A percentile compares a stretch with the other conserved stretches of the same genome.
These are phyloP conservation scores for Yarrowia hollandica DNA, from an alignment of 805 yeast species.

Conservation along the genomic window DNA sequence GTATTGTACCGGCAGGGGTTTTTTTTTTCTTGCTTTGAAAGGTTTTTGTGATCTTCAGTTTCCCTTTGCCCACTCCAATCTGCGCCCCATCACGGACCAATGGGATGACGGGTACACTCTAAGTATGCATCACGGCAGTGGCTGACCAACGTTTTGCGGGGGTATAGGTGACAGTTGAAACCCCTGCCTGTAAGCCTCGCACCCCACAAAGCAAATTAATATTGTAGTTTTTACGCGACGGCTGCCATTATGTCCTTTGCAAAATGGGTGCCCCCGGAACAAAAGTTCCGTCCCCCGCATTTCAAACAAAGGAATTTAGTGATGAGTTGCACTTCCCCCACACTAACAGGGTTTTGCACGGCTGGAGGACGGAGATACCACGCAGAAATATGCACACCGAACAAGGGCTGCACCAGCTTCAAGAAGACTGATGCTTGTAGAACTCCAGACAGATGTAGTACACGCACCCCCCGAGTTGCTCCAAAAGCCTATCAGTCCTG, in stretches of 20 bases:
- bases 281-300: conserved; percentile 22
- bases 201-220: no score
- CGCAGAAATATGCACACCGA: background rate
- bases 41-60: no score
- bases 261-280: background rate
- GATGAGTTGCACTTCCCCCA: conserved; percentile 6
- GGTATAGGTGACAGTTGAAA: no score
- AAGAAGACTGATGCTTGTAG: background rate
- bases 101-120: no score
- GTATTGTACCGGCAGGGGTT: no score
- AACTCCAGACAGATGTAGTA: background rate
- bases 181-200: no score
- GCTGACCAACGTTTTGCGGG: no score
- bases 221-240: conserved; percentile 14
- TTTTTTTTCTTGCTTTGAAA: no score
- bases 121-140: no score
- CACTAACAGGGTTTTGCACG: conserved; percentile 21
- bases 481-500: conserved; percentile 1
- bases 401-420: background rate
- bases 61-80: no score
- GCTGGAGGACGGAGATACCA: conserved; percentile 14
- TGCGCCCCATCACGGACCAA: no score
- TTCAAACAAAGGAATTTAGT: background rate
- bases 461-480: background rate
- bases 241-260: background rate